These are phyloP conservation scores for Starmerella tilneyi DNA, from an alignment of 805 yeast genomes.

Conservation along the genomic window DNA sequence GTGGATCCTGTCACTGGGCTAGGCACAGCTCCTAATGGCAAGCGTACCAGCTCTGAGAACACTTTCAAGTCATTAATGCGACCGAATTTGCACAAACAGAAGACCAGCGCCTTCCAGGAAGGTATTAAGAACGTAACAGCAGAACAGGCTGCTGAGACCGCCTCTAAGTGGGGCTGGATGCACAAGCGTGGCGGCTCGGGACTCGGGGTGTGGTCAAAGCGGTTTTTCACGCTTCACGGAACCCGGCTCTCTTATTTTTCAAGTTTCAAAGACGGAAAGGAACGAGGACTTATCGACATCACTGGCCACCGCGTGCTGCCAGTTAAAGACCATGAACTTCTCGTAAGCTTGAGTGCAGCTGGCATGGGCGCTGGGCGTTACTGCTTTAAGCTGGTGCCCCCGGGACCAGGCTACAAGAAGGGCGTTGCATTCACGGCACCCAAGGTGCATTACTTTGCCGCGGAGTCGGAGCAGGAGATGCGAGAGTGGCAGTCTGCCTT, in stretches of 20 bases:
- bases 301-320: slow-evolving; percentile 90
- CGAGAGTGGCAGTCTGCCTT: slow-evolving; percentile 89
- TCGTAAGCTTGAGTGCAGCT: slow-evolving; percentile 80
- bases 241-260: slow-evolving; percentile 85
- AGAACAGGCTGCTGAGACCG: slow-evolving; percentile 61
- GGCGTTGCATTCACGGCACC: slow-evolving; percentile 96
- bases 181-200: slow-evolving; percentile 78
- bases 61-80: slow-evolving; percentile 28
- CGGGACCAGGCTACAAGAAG: slow-evolving; percentile 92
- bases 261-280: slow-evolving; percentile 65
- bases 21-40: slow-evolving; percentile 1
- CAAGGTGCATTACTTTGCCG: slow-evolving; percentile 90
- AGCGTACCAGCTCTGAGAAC: slow-evolving; percentile 13
- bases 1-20: too few species aligned
- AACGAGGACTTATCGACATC: slow-evolving; percentile 88
- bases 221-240: slow-evolving; percentile 80
- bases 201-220: slow-evolving; percentile 82
- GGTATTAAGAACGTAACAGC: slow-evolving; percentile 74
- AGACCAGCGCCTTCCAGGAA: slow-evolving; percentile 45
- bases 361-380: slow-evolving; percentile 88
- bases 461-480: slow-evolving; percentile 84
- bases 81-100: slow-evolving; percentile 28
- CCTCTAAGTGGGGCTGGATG: slow-evolving; percentile 91
- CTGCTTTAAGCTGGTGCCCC: slow-evolving; percentile 88
- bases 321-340: slow-evolving; percentile 61